phyloP scores from a whole-genome alignment of 371 early-diverging fungal species.

The Mortierella sp. region DNA sequence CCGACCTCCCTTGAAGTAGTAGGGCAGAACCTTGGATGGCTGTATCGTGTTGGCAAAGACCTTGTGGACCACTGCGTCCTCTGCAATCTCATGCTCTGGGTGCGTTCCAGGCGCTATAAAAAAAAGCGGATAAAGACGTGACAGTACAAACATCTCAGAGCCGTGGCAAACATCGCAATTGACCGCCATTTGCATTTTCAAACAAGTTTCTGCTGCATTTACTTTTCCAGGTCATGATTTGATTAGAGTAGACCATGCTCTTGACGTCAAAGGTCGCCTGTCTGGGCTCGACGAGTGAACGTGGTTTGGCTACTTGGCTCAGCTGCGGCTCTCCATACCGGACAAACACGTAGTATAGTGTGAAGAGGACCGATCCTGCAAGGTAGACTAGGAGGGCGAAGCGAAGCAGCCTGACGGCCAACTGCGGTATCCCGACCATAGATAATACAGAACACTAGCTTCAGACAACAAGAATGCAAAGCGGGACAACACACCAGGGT shows the following conservation, averaged over 20 bases:
- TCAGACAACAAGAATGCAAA: not conserved
- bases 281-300: constrained; percentile 29
- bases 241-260: constrained; percentile 27
- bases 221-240: constrained; percentile 49
- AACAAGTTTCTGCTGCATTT: not conserved
- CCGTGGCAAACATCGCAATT: too few species aligned
- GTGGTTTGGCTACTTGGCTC: not conserved
- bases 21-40: constrained; percentile 71
- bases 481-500: not conserved
- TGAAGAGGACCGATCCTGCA: constrained; percentile 43
- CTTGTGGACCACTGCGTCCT: constrained; percentile 54
- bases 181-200: not conserved
- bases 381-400: constrained; percentile 44
- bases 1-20: constrained; percentile 66
- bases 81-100: constrained; percentile 31
- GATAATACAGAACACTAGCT: not conserved
- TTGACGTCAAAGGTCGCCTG: constrained; percentile 47
- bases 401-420: constrained; percentile 25
- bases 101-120: not conserved
- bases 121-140: not conserved
- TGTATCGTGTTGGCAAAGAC: constrained; percentile 74
- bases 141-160: not conserved
- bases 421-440: constrained; percentile 28
- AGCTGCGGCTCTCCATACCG: constrained; percentile 19
- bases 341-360: constrained; percentile 17